Percentiles rank a stretch among this genome's conserved stretches.
Conservation (phyloP, 495 filamentous ascomycete species). For the Gamarada debralockiae region DNA sequence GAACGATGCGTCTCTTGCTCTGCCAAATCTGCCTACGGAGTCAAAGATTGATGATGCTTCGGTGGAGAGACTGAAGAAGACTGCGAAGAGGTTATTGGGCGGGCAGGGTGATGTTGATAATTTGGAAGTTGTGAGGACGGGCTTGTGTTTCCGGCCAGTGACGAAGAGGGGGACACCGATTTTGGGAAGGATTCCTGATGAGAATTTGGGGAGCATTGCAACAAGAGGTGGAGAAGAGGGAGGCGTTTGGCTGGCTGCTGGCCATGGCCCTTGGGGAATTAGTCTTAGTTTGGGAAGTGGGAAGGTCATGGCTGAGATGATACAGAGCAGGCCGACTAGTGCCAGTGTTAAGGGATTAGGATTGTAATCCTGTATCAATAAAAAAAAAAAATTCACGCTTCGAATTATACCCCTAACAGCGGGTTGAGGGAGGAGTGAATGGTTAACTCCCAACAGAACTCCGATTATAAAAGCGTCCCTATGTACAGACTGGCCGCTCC, state of each 20-base stretch:
- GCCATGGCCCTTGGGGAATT: constrained; percentile 75
- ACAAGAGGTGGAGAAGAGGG: constrained; percentile 44
- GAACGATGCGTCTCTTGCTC: constrained; percentile 52
- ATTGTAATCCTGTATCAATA: too few species aligned
- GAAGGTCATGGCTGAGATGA: constrained; percentile 60
- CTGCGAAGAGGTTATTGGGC: constrained; percentile 54
- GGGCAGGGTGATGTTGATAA: constrained; percentile 46
- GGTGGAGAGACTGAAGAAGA: constrained; percentile 48
- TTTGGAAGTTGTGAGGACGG: constrained; percentile 59
- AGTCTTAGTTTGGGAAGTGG: constrained; percentile 61
- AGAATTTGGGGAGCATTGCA: constrained; percentile 44
- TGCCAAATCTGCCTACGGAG: constrained; percentile 53
- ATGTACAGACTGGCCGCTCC: too few species aligned
- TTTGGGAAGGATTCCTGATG: constrained; percentile 49
- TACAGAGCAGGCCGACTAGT: constrained; percentile 43
- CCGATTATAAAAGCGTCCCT: too few species aligned
- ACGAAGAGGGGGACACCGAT: constrained; percentile 59
- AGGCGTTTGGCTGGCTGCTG: constrained; percentile 67
- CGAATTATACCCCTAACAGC: too few species aligned
- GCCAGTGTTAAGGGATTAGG: constrained; percentile 47
- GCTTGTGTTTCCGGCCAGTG: constrained; percentile 71
- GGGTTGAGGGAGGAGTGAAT: too few species aligned
- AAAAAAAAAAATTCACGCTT: not conserved
- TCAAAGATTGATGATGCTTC: constrained; percentile 37
- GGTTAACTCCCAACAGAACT: too few species aligned